A percentile compares a stretch with the other conserved stretches of the same genome.
Conservation (phyloP, 352 stramenopile genomes). For the Lagenidium sp. region DNA sequence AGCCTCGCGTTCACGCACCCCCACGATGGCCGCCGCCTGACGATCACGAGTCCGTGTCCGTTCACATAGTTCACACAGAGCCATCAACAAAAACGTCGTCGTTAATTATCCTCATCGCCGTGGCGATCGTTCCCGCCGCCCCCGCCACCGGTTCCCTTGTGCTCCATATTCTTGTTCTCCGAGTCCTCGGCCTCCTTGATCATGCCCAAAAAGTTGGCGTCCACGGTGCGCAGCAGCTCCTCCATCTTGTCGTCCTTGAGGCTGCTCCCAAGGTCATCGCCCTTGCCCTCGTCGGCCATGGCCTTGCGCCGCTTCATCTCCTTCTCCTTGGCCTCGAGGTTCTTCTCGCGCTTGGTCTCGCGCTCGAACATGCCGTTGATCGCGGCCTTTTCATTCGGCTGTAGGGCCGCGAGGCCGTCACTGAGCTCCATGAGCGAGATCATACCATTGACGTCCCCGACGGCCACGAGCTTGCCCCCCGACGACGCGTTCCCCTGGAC, state of each 20-base stretch:
- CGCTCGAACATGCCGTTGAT: conserved; percentile 96
- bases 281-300: conserved; percentile 72
- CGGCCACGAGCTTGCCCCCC: conserved; percentile 90
- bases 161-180: conserved; percentile 85
- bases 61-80: not conserved
- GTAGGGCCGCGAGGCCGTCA: conserved; percentile 83
- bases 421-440: conserved; percentile 95
- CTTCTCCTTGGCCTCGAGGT: conserved; percentile 87
- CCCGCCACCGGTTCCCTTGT: conserved; percentile 37
- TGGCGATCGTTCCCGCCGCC: conserved; percentile 13
- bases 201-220: conserved; percentile 93
- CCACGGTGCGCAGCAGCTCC: conserved; percentile 87
- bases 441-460: conserved; percentile 94
- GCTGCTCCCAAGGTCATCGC: conserved; percentile 41
- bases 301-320: conserved; percentile 82
- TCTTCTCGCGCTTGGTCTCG: conserved; percentile 96
- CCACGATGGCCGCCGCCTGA: not conserved
- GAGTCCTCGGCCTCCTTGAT: conserved; percentile 94
- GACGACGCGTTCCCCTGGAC: conserved; percentile 88
- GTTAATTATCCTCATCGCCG: conserved; percentile 22
- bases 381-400: conserved; percentile 91
- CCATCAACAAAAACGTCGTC: not conserved
- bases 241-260: conserved; percentile 93
- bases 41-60: not conserved
- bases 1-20: conserved; percentile 8